Evolutionary conservation across 495 filamentous ascomycete genomes (phyloP), one percentile per base, ranked within the genome.

Genomic region (Corynascus novoguineensis): DNA sequence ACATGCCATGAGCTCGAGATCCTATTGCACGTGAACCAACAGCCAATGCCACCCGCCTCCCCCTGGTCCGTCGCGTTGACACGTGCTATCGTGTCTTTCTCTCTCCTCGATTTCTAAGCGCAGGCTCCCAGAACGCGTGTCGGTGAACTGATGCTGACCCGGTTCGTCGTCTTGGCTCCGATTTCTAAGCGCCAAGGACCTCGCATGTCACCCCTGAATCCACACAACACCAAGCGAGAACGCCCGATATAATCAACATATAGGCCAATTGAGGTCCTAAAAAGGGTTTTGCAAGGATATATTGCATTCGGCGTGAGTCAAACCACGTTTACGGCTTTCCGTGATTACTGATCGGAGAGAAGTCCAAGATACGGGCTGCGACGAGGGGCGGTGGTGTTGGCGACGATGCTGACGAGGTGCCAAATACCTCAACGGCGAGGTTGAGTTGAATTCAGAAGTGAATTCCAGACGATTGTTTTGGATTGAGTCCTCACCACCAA

Each of bases 181-280:
- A 54, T 54, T 54, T 54, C 51, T 54, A 54, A 54, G 40, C 51
- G 51, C 51, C 51, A 54, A 54, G 51, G 4, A 9, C 10, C n/a
- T 6, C 35, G 6, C 9, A 4, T 19, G 15, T 12, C 21, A 28
- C 50, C 50, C 34, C 50, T 41, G 34, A 52, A 52, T 14, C 11
- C 47, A 22, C 0, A 17, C n/a, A 14, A 28, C 4, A 4, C 3
- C 5, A 1, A 19, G n/a, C 2, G 15, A 47, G n/a, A 17, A 27
- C 27, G 12, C 27, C 29, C 44, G 15, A 49, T 5, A 22, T 9
- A 22, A n/a, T 45, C 11, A 19, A 29, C 44, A 17, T 34, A 12
- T 49, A 6, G 6, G n/a, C 17, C 28, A 3, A 14, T 1, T 21
- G 7, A 27, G n/a, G 12, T 28, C 44, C 24, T n/a, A 24, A 34